Evolutionary conservation across 176 grass and related monocot genomes (phyloP), one percentile per base, ranked within the genome.

Genomic region (Paspalum notatum): DNA sequence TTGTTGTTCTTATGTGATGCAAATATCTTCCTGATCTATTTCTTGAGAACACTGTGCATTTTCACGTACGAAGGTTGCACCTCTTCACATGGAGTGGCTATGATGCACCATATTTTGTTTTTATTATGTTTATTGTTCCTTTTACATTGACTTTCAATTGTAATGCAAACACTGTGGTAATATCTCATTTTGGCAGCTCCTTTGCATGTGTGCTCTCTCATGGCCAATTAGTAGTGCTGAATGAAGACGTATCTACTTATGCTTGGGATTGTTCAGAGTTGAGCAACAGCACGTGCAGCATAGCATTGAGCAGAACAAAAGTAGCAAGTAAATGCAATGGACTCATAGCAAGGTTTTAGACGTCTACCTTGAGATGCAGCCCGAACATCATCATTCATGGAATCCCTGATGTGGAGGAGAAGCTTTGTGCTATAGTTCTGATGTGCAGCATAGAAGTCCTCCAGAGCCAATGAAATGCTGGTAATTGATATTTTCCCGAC

Each of bases 401-500:
- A 84, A 76, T 94, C 88, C 22, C 76, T 79, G 50, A 86, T 18
- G 59, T 82, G 84, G 17, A 91, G 77, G 14, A 80, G 46, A 5
- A 91, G 40, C 80, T 65, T 85, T 8, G 84, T 87, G 68, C 50
- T 85, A 39, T 72, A 87, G 54, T 80, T 83, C 22, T 4, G 13
- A 53, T 91, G 60, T 12, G 21, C 60, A 3, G 43, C 27, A 45
- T 91, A 85, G 73, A 91, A 94, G 70, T 94, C 92, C 24, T 94
- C 92, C 22, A 91, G 22, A 10, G 92, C 89, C 84, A 94, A 37
- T 11, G 41, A 42, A 51, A 94, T 83, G 81, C 86, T 84, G 6
- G 80, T 94, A 20, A 45, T 42, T 66, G 83, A 70, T 20, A 91
- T 66, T 45, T 82, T 94, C 24, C 86, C 86, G 3, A 87, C 45